These are phyloP conservation scores for Pythium brachiatum DNA, from an alignment of 352 stramenopile species.

Conservation along the genomic window DNA sequence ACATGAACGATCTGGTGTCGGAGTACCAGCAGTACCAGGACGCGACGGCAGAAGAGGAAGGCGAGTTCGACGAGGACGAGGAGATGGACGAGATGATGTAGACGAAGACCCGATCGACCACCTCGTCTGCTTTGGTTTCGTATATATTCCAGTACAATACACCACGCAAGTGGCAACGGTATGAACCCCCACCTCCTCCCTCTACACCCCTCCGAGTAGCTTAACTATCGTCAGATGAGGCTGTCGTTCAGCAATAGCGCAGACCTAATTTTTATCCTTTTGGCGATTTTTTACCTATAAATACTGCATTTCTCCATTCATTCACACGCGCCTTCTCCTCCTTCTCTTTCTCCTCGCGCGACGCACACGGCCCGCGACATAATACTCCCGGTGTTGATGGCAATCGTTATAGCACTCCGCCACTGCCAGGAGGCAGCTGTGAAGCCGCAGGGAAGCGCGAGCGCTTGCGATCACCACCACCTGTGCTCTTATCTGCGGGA, in stretches of 20 bases:
- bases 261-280: slow-evolving; percentile 60
- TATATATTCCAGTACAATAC: slow-evolving; percentile 64
- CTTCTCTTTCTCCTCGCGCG: no score
- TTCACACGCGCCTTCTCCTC: neutral
- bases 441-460: no score
- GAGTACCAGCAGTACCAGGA: slow-evolving; percentile 99
- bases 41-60: slow-evolving; percentile 97
- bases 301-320: slow-evolving; percentile 25
- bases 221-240: slow-evolving; percentile 66
- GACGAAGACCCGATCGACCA: slow-evolving; percentile 39
- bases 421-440: no score
- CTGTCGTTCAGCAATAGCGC: slow-evolving; percentile 54
- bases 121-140: slow-evolving; percentile 45
- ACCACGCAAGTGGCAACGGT: slow-evolving; percentile 41
- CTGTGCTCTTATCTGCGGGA: no score
- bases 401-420: no score
- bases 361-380: no score
- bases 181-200: slow-evolving; percentile 24
- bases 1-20: slow-evolving; percentile 99
- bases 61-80: slow-evolving; percentile 96
- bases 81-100: slow-evolving; percentile 94
- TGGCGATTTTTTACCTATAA: slow-evolving; percentile 54
- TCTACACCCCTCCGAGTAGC: slow-evolving; percentile 35
- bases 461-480: no score
- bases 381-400: no score